Evolutionary conservation across 768 basidiomycete species (phyloP), one percentile per base, ranked within the genome.

Genomic region (Boletus vinaceobasis): DNA sequence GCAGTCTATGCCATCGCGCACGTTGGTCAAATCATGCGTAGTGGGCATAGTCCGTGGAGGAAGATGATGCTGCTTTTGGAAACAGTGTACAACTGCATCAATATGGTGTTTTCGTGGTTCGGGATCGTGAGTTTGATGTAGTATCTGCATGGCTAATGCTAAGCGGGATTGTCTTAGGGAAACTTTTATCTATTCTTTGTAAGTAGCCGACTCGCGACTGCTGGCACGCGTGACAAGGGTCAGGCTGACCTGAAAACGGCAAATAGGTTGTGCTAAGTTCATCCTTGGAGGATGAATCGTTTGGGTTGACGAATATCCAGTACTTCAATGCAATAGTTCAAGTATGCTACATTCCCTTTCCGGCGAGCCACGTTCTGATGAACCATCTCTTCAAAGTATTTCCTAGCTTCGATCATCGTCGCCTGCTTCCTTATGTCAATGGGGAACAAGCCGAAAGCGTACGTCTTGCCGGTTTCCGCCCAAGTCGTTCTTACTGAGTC

Each of bases 141-240:
- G 35, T 46, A 27, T 29, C 38, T 36, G 31, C 32, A 19, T 50
- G 40, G 19, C 33, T 10, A 13, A 27, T 23, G 37, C 38, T 58
- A 32, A 55, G 23, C 9, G 23, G 56, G 1, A 46, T 43, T 26
- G 26, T 43, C 26, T 5, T 46, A 94, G 86, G 95, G 92, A n/a
- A 98, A 96, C 65, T 94, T 92, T 69, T 98, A 91, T 70, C 71
- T 96, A 31, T 96, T 95, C 74, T 98, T 96, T 68, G 93, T 94
- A 65, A 72, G 87, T 72, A 7, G 11, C 40, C 29, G 33, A 14
- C 1, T 35, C 40, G 31, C 29, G 31, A 10, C 29, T 32, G 23
- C 7, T 19, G 1, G n/a, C 29, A 50, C 11, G 9, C 4, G n/a
- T 5, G 21, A 42, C 11, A 45, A 26, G 4, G 43, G 36, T 13